A percentile compares a stretch with the other conserved stretches of the same genome.
These are phyloP conservation scores for Rasamsonia emersonii DNA, from an alignment of 2,329 filamentous ascomycete genomes.

Conservation along the genomic window DNA sequence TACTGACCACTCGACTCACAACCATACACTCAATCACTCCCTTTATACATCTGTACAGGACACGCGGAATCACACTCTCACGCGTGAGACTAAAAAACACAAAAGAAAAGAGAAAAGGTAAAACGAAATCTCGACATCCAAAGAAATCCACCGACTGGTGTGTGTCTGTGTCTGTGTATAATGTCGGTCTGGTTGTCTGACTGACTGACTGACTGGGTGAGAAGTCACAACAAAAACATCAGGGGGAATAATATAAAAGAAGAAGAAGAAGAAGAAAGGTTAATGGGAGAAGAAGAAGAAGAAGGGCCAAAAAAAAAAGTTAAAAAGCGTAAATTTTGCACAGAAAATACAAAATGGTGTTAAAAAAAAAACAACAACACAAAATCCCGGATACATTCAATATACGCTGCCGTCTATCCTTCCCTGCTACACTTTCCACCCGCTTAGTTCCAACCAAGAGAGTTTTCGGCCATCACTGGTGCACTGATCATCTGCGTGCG, in stretches of 20 bases:
- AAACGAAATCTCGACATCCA: slow-evolving; percentile 5
- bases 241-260: slow-evolving; percentile 12
- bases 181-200: slow-evolving; percentile 3
- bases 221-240: too few relatives aligned
- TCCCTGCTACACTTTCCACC: too few relatives aligned
- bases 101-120: slow-evolving; percentile 4
- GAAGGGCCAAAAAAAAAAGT: slow-evolving; percentile 4
- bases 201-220: too few relatives aligned
- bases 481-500: slow-evolving; percentile 72
- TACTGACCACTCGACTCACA: background rate
- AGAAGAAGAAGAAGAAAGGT: slow-evolving; percentile 12
- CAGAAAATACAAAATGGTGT: slow-evolving; percentile 1
- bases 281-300: slow-evolving; percentile 14
- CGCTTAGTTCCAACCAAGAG: slow-evolving; percentile 82
- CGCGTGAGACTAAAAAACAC: too few relatives aligned
- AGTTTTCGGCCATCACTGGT: slow-evolving; percentile 88
- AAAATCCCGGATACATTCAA: too few relatives aligned
- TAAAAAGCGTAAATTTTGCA: slow-evolving; percentile 3
- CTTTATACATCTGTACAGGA: slow-evolving; percentile 8
- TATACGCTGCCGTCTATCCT: too few relatives aligned
- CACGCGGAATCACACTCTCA: background rate
- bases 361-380: slow-evolving; percentile 3
- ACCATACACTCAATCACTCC: slow-evolving; percentile 2
- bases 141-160: background rate
- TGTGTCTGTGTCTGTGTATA: background rate